Conservation (phyloP, 306 rosid genomes). For the Acmispon strigosus region DNA sequence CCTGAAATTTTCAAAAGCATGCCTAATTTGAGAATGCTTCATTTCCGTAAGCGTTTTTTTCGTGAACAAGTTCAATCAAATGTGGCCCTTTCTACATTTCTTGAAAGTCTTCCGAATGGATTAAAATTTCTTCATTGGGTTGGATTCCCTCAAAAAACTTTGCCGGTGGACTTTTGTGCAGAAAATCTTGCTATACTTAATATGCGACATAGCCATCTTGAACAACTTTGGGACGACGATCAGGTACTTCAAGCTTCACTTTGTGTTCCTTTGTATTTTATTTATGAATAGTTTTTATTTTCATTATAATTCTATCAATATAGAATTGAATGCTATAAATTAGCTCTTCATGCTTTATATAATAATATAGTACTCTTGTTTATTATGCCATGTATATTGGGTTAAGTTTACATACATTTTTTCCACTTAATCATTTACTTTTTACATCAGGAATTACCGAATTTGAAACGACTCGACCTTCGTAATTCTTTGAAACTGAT, state of each 20-base stretch:
- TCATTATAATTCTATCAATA: no score
- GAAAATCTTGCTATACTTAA: slow-evolving; percentile 4
- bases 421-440: neutral
- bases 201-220: neutral
- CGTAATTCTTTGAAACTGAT: neutral
- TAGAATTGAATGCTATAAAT: no score
- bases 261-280: neutral
- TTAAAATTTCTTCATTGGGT: slow-evolving; percentile 18
- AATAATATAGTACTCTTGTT: no score
- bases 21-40: slow-evolving; percentile 23
- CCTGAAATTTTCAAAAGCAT: neutral
- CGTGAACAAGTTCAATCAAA: neutral
- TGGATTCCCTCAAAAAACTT: neutral
- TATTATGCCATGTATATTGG: no score
- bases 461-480: slow-evolving; percentile 18
- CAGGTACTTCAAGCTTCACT: slow-evolving; percentile 1
- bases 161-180: neutral
- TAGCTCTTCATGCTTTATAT: no score
- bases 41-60: neutral
- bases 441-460: slow-evolving; percentile 5
- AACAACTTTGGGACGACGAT: slow-evolving; percentile 17
- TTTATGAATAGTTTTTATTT: no score
- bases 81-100: neutral
- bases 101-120: neutral
- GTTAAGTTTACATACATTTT: neutral